These are phyloP conservation scores for Colletotrichum aenigma DNA, from an alignment of 2,329 filamentous ascomycete genomes.

Conservation along the genomic window DNA sequence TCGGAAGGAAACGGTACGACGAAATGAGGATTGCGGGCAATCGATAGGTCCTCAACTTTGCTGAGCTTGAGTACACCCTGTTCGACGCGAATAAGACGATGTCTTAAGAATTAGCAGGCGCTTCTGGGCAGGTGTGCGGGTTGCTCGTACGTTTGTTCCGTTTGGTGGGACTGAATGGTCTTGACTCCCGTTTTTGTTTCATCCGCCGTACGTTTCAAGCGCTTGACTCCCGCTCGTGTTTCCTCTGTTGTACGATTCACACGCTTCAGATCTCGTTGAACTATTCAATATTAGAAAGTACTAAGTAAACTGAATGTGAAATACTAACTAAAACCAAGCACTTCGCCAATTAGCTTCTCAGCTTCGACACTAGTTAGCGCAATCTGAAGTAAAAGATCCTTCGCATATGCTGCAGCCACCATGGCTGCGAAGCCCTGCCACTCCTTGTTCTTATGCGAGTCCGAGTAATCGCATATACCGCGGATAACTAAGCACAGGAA, in stretches of 20 bases:
- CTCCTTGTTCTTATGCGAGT: constrained; percentile 40
- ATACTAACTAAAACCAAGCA: not conserved
- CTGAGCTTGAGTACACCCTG: no score
- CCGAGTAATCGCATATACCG: constrained; percentile 46
- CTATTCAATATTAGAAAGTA: not conserved
- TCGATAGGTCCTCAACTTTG: not conserved
- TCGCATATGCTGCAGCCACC: constrained; percentile 34
- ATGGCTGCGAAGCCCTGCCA: constrained; percentile 41
- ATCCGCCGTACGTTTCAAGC: no score
- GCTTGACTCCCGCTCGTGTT: no score
- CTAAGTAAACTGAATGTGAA: no score
- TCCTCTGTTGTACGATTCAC: no score
- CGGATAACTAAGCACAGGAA: constrained; percentile 39
- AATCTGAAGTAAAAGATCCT: not conserved
- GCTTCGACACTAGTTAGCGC: not conserved
- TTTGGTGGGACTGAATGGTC: no score
- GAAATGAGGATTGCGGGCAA: constrained; percentile 2
- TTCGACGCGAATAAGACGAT: no score
- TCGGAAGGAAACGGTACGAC: constrained; percentile 19
- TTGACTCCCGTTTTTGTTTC: no score
- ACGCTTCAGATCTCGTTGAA: not conserved
- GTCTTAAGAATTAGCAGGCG: no score
- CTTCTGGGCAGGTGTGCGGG: no score
- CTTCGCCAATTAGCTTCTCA: not conserved
- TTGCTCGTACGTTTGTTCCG: no score